Percentiles rank a stretch among this genome's conserved stretches.
These are phyloP conservation scores for Gonapodya prolifera DNA, from an alignment of 192 early-diverging fungal genomes.

Conservation along the genomic window DNA sequence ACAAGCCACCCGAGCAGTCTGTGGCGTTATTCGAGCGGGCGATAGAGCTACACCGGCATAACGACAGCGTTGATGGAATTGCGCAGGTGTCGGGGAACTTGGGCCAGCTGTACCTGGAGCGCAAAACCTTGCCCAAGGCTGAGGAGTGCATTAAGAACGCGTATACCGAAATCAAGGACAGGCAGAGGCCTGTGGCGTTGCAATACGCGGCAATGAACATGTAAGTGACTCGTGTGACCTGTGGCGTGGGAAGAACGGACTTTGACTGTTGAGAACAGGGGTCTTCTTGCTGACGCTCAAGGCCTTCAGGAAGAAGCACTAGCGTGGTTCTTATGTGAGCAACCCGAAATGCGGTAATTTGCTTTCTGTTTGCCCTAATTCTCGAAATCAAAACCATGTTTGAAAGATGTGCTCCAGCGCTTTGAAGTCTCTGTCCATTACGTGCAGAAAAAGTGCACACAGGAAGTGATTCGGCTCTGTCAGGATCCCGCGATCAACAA, in stretches of 20 bases:
- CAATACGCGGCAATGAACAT: conserved; percentile 25
- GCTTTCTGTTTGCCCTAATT: neutral
- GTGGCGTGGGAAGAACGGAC: neutral
- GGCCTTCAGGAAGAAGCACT: conserved; percentile 12
- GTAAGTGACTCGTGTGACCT: conserved; percentile 1
- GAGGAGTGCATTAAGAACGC: conserved; percentile 14
- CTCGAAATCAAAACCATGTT: neutral
- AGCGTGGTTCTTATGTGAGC: conserved; percentile 17
- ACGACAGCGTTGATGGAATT: conserved; percentile 18
- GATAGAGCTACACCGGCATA: conserved; percentile 13
- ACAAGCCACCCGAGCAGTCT: neutral
- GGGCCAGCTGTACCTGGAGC: conserved; percentile 18
- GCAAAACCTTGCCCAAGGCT: conserved; percentile 9
- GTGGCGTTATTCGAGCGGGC: conserved; percentile 9
- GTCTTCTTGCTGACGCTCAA: conserved; percentile 13
- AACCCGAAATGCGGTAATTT: neutral
- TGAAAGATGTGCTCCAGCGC: conserved; percentile 16
- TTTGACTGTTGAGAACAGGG: conserved; percentile 2
- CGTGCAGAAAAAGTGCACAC: conserved; percentile 12
- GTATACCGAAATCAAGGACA: conserved; percentile 11
- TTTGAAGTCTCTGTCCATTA: conserved; percentile 14
- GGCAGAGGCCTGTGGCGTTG: conserved; percentile 15
- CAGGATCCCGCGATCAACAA: conserved; percentile 11
- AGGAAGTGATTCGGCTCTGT: conserved; percentile 14
- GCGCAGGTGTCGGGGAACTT: conserved; percentile 22